These are phyloP conservation scores for Hypoxylon sp. DNA, from an alignment of 2,329 filamentous ascomycete species.

Conservation along the genomic window DNA sequence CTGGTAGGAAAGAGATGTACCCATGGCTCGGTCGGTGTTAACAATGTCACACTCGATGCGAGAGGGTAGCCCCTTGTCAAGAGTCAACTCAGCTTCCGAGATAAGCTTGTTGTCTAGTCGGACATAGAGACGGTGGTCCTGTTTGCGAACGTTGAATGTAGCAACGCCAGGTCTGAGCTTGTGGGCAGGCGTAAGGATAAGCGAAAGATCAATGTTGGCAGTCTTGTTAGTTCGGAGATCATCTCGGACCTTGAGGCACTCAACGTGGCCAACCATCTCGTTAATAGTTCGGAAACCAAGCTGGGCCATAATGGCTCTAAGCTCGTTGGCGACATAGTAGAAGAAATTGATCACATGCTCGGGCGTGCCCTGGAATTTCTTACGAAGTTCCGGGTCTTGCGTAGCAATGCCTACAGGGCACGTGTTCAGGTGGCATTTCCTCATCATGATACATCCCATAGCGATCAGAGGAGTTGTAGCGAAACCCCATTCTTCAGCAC, in stretches of 20 bases:
- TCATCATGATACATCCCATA: constrained; percentile 97
- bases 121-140: constrained; percentile 93
- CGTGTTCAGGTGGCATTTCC: constrained; percentile 73
- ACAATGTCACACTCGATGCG: constrained; percentile 96
- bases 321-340: constrained; percentile 96
- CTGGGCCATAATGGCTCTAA: constrained; percentile 96
- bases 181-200: constrained; percentile 96
- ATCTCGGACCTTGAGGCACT: constrained; percentile 87
- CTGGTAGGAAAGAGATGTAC: constrained; percentile 94
- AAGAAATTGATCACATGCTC: constrained; percentile 99
- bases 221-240: constrained; percentile 92
- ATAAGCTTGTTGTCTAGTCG: constrained; percentile 98
- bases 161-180: constrained; percentile 94
- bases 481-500: constrained; percentile 98
- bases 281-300: constrained; percentile 96
- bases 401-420: constrained; percentile 95
- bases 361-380: constrained; percentile 93
- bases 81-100: constrained; percentile 91
- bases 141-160: constrained; percentile 97
- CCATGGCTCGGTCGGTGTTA: constrained; percentile 95
- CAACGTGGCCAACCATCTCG: constrained; percentile 96
- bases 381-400: constrained; percentile 91
- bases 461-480: constrained; percentile 95
- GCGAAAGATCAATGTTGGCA: constrained; percentile 90
- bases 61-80: constrained; percentile 94